Percentiles rank a stretch among this genome's conserved stretches.
Evolutionary conservation across 306 rosid genomes (phyloP).

Genomic region (Amphicarpaea edgeworthii): DNA sequence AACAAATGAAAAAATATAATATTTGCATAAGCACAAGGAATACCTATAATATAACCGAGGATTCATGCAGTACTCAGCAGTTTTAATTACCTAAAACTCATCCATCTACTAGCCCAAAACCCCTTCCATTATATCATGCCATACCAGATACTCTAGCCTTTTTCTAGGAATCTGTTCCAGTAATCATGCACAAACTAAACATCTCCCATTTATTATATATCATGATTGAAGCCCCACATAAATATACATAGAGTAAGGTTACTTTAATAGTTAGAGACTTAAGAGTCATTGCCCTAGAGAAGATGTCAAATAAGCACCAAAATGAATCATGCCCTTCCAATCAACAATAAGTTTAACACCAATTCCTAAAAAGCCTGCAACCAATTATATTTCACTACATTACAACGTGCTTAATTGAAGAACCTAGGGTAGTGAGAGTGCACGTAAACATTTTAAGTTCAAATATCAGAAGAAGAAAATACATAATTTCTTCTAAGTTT

Average conservation of each 20-base stretch:
- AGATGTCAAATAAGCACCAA: slow-evolving; percentile 29
- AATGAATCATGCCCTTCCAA: background rate
- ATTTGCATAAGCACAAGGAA: slow-evolving; percentile 4
- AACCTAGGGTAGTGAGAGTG: background rate
- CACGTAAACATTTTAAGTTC: background rate
- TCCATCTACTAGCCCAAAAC: background rate
- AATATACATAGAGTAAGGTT: slow-evolving; percentile 2
- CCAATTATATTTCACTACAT: background rate
- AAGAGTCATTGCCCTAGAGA: background rate
- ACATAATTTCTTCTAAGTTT: background rate
- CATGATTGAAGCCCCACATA: background rate
- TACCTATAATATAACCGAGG: background rate
- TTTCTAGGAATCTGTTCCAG: background rate
- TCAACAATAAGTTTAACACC: slow-evolving; percentile 5
- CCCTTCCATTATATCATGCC: slow-evolving; percentile 1
- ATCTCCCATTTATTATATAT: background rate
- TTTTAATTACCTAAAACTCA: background rate
- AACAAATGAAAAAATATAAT: background rate
- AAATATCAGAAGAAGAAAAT: background rate
- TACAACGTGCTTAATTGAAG: background rate
- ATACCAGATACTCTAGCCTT: background rate
- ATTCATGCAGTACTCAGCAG: background rate
- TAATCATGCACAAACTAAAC: slow-evolving; percentile 16
- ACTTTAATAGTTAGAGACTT: background rate
- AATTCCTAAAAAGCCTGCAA: background rate